Conservation (phyloP, 352 stramenopile species). For the Phytopythium chamaehyphon region DNA sequence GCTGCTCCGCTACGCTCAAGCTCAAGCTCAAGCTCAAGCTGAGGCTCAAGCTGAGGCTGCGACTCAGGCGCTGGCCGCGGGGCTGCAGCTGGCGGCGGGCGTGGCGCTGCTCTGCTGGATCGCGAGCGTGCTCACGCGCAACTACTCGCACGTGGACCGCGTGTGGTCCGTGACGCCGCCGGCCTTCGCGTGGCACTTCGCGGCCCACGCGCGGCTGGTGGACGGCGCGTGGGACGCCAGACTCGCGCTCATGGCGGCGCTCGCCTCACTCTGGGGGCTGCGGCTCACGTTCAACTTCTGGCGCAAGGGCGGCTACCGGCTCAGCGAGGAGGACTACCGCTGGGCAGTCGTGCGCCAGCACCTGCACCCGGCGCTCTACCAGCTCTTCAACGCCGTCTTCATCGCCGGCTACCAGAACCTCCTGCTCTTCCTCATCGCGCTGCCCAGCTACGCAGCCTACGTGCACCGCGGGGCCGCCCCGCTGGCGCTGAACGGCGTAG, state of each 20-base stretch:
- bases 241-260: conserved; percentile 68
- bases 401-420: conserved; percentile 90
- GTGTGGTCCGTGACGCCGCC: conserved; percentile 89
- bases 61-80: conserved; percentile 35
- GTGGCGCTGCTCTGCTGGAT: conserved; percentile 50
- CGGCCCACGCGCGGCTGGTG: conserved; percentile 40
- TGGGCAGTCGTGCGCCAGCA: conserved; percentile 82
- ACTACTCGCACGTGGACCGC: conserved; percentile 92
- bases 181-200: conserved; percentile 85
- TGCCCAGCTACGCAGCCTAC: conserved; percentile 72
- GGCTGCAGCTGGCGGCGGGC: conserved; percentile 39
- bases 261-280: conserved; percentile 85
- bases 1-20: conserved; percentile 29
- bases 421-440: conserved; percentile 73
- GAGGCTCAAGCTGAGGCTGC: no score
- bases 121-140: conserved; percentile 69
- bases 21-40: no score
- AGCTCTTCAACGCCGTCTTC: conserved; percentile 90
- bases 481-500: conserved; percentile 35
- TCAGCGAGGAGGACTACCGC: conserved; percentile 90
- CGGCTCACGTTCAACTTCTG: conserved; percentile 91
- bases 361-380: conserved; percentile 81
- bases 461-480: conserved; percentile 38
- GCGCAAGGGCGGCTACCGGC: conserved; percentile 88
- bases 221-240: conserved; percentile 59